phyloP scores from a whole-genome alignment of 768 basidiomycete species.

The Russula emetica region DNA sequence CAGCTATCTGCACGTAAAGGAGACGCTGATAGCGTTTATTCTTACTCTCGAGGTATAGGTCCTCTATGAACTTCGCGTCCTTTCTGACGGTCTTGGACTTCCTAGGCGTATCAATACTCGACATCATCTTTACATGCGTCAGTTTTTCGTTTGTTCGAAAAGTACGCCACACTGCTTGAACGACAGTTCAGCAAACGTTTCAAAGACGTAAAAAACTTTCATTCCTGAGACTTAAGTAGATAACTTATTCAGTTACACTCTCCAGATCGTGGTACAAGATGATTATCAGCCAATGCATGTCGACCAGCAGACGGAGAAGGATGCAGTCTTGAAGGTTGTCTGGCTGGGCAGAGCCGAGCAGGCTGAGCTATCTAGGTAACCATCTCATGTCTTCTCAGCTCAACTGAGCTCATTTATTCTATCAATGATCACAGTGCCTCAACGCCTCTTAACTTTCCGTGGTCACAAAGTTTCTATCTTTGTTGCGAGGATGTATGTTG shows the following conservation, averaged over 20 bases:
- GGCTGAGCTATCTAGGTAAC: constrained; percentile 52
- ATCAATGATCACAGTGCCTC: constrained; percentile 42
- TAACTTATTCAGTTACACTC: neutral
- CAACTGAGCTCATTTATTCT: neutral
- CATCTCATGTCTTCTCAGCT: neutral
- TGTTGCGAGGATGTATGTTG: constrained; percentile 81
- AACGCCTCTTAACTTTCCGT: constrained; percentile 75
- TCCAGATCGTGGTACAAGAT: constrained; percentile 76
- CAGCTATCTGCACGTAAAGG: constrained; percentile 76
- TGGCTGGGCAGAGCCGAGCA: constrained; percentile 75
- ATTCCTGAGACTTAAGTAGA: neutral
- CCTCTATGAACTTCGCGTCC: neutral
- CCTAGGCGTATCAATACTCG: constrained; percentile 75
- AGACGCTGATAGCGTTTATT: constrained; percentile 76
- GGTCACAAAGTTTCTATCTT: constrained; percentile 93
- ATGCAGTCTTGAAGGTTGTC: constrained; percentile 70
- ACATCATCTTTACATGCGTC: constrained; percentile 78
- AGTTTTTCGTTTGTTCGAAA: constrained; percentile 85
- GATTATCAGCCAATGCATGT: constrained; percentile 87
- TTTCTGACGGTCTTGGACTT: neutral
- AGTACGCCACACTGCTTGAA: constrained; percentile 79
- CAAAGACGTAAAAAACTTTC: constrained; percentile 55
- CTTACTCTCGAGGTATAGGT: constrained; percentile 81
- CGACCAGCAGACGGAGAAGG: constrained; percentile 55
- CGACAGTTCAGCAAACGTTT: constrained; percentile 76